Percentiles rank a stretch among this genome's conserved stretches.
These are phyloP conservation scores for Venturia asperata DNA, from an alignment of 2,329 filamentous ascomycete genomes.

Conservation along the genomic window DNA sequence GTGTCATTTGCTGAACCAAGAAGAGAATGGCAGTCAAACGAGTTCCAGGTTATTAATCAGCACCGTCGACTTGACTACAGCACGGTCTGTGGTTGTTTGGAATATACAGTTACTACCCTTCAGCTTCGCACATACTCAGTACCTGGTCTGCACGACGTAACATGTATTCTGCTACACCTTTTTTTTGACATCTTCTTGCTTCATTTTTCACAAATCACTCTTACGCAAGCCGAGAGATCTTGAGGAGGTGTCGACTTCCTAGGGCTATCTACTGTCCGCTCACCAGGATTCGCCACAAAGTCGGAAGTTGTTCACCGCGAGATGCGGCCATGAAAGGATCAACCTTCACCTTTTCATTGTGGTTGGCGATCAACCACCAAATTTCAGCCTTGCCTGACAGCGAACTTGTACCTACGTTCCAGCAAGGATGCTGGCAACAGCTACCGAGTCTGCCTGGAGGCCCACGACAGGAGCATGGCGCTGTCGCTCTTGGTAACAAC, in stretches of 20 bases:
- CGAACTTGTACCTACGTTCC: neutral
- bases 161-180: too few species aligned
- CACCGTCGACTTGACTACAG: neutral
- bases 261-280: too few species aligned
- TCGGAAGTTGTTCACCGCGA: too few species aligned
- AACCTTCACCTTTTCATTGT: neutral
- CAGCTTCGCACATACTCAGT: neutral
- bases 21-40: neutral
- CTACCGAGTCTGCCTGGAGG: constrained; percentile 8
- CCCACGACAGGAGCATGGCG: constrained; percentile 17
- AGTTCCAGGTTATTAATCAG: neutral
- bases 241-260: too few species aligned
- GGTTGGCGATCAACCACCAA: neutral
- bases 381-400: neutral
- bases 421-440: neutral
- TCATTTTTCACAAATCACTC: too few species aligned
- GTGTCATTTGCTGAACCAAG: neutral
- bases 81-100: neutral
- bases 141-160: too few species aligned
- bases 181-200: too few species aligned
- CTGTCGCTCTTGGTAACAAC: neutral
- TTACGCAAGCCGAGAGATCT: too few species aligned
- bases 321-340: neutral
- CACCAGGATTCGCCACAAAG: too few species aligned
- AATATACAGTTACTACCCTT: neutral